phyloP scores from a whole-genome alignment of 2,329 filamentous ascomycete genomes.

The Scorias spongiosa region DNA sequence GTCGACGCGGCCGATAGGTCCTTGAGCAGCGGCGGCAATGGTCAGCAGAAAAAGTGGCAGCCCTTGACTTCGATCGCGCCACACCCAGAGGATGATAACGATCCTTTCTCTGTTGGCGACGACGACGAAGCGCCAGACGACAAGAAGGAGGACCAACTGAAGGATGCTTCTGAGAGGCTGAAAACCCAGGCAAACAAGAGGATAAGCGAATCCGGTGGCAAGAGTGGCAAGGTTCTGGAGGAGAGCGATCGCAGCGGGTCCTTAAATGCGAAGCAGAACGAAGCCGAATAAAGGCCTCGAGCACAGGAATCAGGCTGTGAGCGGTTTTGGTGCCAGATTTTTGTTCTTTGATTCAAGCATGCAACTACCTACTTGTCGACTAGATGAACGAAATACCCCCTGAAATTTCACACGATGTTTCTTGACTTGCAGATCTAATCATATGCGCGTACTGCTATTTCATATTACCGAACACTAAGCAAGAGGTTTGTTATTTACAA shows the following conservation, averaged over 20 bases:
- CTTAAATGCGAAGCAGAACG: slow-evolving; percentile 29
- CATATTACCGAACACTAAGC: no score
- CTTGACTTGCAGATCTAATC: no score
- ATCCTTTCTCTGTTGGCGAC: slow-evolving; percentile 91
- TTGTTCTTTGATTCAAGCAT: no score
- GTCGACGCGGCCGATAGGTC: slow-evolving; percentile 57
- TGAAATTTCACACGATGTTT: no score
- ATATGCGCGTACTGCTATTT: no score
- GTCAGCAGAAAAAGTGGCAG: slow-evolving; percentile 90
- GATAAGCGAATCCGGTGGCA: slow-evolving; percentile 38
- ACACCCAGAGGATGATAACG: slow-evolving; percentile 73
- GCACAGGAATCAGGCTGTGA: no score
- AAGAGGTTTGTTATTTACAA: no score
- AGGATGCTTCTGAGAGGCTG: slow-evolving; percentile 36
- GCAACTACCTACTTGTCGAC: no score
- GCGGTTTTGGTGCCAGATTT: no score
- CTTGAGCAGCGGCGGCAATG: slow-evolving; percentile 20
- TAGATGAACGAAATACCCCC: no score
- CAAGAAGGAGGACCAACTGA: slow-evolving; percentile 48
- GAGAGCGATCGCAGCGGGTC: slow-evolving; percentile 27
- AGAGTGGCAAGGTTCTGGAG: slow-evolving; percentile 15
- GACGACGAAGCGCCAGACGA: slow-evolving; percentile 61
- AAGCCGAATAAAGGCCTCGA: slow-evolving; percentile 23
- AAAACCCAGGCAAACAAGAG: slow-evolving; percentile 35
- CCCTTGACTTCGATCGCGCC: slow-evolving; percentile 76